Evolutionary conservation across 2,329 filamentous ascomycete genomes (phyloP).

Genomic region (Fusarium tupiense): DNA sequence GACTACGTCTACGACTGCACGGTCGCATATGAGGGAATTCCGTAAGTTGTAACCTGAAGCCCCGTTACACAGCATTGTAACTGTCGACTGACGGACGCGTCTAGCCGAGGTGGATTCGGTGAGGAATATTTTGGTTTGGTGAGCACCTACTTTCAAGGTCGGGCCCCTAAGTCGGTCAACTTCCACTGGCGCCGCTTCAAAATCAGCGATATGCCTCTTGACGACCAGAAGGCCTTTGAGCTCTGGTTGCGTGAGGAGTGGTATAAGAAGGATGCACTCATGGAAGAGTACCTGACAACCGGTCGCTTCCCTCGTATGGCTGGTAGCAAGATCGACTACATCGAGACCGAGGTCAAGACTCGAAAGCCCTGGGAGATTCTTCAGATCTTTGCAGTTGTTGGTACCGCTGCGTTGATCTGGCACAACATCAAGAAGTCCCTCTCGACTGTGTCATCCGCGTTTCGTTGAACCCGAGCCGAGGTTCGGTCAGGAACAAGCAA

Average conservation of each 20-base stretch:
- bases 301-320: constrained; percentile 82
- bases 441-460: constrained; percentile 24
- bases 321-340: constrained; percentile 56
- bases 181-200: constrained; percentile 94
- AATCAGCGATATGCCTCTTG: constrained; percentile 81
- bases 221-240: constrained; percentile 79
- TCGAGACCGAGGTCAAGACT: constrained; percentile 69
- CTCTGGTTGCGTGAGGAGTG: constrained; percentile 86
- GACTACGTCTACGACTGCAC: constrained; percentile 94
- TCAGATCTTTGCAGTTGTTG: constrained; percentile 63
- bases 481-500: neutral
- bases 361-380: constrained; percentile 64
- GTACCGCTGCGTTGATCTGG: constrained; percentile 54
- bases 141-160: constrained; percentile 88
- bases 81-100: constrained; percentile 18
- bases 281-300: constrained; percentile 83
- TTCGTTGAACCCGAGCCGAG: constrained; percentile 27
- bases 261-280: constrained; percentile 89
- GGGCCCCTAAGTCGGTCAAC: constrained; percentile 93
- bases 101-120: constrained; percentile 81
- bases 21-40: constrained; percentile 92
- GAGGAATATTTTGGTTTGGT: constrained; percentile 89
- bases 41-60: constrained; percentile 67
- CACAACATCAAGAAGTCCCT: constrained; percentile 50
- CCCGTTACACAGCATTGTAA: constrained; percentile 8